phyloP scores from a whole-genome alignment of 2,329 filamentous ascomycete genomes.

The Metarhizium guizhouense region DNA sequence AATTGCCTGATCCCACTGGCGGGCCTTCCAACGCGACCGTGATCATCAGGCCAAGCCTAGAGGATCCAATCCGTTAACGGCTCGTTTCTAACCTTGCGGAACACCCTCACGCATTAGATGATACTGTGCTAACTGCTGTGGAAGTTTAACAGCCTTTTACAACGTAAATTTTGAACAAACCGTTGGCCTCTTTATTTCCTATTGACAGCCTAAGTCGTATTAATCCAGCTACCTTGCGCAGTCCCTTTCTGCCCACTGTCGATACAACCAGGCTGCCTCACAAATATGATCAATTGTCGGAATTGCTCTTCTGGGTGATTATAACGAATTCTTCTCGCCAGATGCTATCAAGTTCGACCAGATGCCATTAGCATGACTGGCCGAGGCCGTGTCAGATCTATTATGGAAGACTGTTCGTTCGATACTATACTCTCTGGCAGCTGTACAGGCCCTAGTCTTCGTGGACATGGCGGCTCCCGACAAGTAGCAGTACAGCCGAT shows the following conservation, averaged over 20 bases:
- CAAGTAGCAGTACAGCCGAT: constrained; percentile 13
- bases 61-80: not conserved
- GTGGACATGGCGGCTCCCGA: constrained; percentile 19
- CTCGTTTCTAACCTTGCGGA: not conserved
- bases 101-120: not conserved
- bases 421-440: constrained; percentile 2
- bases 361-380: constrained; percentile 1
- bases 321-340: constrained; percentile 3
- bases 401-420: constrained; percentile 6
- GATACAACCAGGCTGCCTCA: not conserved
- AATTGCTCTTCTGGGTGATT: constrained; percentile 8
- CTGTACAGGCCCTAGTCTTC: constrained; percentile 16
- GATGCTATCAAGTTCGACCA: constrained; percentile 3
- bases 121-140: not conserved
- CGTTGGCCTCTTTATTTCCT: not conserved
- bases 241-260: constrained; percentile 1
- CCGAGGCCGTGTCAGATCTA: constrained; percentile 6
- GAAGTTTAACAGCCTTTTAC: not conserved
- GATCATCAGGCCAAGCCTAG: not conserved
- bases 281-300: not conserved
- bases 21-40: not conserved
- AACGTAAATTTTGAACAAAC: not conserved
- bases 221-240: too few relatives aligned
- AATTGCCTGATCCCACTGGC: not conserved
- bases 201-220: not conserved